phyloP scores from a whole-genome alignment of 2,329 filamentous ascomycete species.

The Fonsecaea nubica region DNA sequence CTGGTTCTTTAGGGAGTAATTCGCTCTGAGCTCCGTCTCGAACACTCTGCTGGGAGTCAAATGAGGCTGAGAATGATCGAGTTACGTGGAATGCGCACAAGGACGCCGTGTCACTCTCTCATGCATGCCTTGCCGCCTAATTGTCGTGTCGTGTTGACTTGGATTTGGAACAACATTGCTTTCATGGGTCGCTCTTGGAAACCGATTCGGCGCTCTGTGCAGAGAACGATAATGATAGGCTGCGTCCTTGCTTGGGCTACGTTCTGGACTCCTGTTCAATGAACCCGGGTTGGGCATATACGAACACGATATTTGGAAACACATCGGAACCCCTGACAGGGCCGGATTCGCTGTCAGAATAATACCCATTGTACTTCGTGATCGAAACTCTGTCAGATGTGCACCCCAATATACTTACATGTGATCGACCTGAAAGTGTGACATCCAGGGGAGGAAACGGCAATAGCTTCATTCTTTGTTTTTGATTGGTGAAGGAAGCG shows the following conservation, averaged over 20 bases:
- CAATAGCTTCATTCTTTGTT: neutral
- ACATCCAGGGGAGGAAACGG: neutral
- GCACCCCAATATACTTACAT: neutral
- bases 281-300: neutral
- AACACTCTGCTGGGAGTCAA: neutral
- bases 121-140: constrained; percentile 3
- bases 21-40: neutral
- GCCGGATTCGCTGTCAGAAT: neutral
- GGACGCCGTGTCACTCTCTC: neutral
- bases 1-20: neutral
- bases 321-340: neutral
- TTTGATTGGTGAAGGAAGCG: constrained; percentile 3
- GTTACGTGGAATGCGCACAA: neutral
- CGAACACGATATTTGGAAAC: neutral
- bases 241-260: neutral
- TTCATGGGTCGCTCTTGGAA: neutral
- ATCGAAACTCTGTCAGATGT: neutral
- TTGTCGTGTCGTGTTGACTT: neutral
- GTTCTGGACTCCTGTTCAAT: constrained; percentile 1
- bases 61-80: constrained; percentile 16
- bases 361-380: neutral
- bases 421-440: constrained; percentile 6
- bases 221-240: neutral
- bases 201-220: neutral
- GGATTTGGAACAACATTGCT: neutral